Conservation (phyloP, 345 rosid species). For the Eucalyptus sp. region DNA sequence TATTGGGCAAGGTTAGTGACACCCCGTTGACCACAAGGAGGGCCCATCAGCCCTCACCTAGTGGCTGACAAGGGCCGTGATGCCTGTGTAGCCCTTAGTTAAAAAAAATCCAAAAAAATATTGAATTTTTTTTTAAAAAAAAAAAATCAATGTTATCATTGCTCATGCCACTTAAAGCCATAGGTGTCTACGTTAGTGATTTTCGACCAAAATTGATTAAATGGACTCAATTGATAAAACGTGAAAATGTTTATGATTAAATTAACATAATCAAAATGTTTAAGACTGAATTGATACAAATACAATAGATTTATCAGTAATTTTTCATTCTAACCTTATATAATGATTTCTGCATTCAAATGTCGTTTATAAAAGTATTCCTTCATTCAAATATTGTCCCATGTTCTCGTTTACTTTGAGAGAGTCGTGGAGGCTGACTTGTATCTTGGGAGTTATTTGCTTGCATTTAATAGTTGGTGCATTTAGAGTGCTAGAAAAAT, state of each 20-base stretch:
- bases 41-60: neutral
- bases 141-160: too few relatives aligned
- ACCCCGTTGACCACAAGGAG: neutral
- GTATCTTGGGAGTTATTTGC: neutral
- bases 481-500: neutral
- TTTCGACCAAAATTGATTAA: too few relatives aligned
- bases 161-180: neutral
- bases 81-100: neutral
- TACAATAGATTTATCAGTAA: too few relatives aligned
- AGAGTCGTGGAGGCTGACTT: neutral
- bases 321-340: neutral
- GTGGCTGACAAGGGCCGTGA: neutral
- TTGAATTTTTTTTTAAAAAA: too few relatives aligned
- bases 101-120: too few relatives aligned
- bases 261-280: too few relatives aligned
- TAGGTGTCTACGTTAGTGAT: neutral
- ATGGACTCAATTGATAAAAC: too few relatives aligned
- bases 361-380: neutral
- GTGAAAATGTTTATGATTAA: too few relatives aligned
- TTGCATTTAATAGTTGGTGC: neutral
- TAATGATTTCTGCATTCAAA: neutral
- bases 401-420: neutral
- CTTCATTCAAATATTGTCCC: neutral
- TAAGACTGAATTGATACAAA: accelerated
- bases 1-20: neutral